These are phyloP conservation scores for Kazachstania bromeliacearum DNA, from an alignment of 805 yeast genomes.

Conservation along the genomic window DNA sequence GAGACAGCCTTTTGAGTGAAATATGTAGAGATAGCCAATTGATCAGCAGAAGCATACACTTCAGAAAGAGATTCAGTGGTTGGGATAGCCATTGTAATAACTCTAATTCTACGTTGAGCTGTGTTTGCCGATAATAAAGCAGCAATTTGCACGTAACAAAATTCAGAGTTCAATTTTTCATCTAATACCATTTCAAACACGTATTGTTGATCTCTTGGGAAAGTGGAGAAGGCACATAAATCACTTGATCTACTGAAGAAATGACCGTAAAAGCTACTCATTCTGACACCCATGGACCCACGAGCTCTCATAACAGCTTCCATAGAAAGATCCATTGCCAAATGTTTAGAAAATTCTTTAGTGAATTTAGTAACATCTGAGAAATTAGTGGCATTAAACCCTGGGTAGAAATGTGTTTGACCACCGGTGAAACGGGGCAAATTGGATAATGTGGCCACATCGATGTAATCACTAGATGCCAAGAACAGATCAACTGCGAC, in stretches of 20 bases:
- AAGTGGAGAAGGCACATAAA: constrained; percentile 91
- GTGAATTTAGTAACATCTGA: constrained; percentile 47
- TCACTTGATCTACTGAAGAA: constrained; percentile 94
- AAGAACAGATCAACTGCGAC: constrained; percentile 88
- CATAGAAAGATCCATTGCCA: constrained; percentile 79
- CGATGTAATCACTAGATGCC: constrained; percentile 81
- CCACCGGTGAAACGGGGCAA: constrained; percentile 94
- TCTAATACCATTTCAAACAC: constrained; percentile 80
- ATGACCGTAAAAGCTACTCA: constrained; percentile 81
- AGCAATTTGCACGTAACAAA: constrained; percentile 82
- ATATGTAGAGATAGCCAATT: constrained; percentile 75
- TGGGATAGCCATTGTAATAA: constrained; percentile 81
- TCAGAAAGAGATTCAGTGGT: constrained; percentile 70
- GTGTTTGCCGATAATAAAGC: constrained; percentile 77
- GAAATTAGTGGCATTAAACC: constrained; percentile 46
- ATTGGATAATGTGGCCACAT: constrained; percentile 85
- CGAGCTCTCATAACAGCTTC: constrained; percentile 97
- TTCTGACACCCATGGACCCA: constrained; percentile 82
- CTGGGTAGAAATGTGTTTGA: constrained; percentile 92
- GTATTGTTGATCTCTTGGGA: constrained; percentile 94
- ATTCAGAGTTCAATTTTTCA: constrained; percentile 72
- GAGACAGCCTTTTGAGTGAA: constrained; percentile 82
- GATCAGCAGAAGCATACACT: constrained; percentile 93
- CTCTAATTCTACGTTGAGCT: constrained; percentile 93
- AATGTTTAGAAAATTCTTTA: constrained; percentile 77